Evolutionary conservation across 2,329 filamentous ascomycete species (phyloP).

Genomic region (Alternaria triticimaculans): DNA sequence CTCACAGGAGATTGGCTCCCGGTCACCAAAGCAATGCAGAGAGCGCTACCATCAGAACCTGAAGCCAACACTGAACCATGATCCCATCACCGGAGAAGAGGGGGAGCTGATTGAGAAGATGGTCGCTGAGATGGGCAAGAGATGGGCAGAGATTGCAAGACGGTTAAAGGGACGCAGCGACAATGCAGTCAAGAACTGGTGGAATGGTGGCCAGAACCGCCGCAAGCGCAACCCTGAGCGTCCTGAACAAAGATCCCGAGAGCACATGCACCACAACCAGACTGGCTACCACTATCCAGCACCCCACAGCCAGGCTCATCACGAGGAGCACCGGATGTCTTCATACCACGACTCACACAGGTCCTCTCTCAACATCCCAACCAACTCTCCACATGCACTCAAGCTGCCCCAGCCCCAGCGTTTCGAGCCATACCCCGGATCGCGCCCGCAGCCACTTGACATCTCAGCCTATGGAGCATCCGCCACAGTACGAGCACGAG

Average conservation of each 20-base stretch:
- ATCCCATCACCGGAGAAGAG: slow-evolving; percentile 80
- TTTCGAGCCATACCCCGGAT: slow-evolving; percentile 41
- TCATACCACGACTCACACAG: slow-evolving; percentile 40
- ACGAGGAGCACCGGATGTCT: slow-evolving; percentile 35
- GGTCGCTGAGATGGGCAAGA: slow-evolving; percentile 79
- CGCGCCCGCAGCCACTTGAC: slow-evolving; percentile 43
- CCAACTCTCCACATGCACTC: slow-evolving; percentile 37
- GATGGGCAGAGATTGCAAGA: slow-evolving; percentile 92
- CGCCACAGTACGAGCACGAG: slow-evolving; percentile 32
- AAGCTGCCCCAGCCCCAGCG: slow-evolving; percentile 44
- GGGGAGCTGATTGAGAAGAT: slow-evolving; percentile 76
- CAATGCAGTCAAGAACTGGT: slow-evolving; percentile 98
- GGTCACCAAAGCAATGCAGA: slow-evolving; percentile 92
- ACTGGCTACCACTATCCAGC: slow-evolving; percentile 38
- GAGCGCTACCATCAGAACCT: slow-evolving; percentile 95
- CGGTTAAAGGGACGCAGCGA: slow-evolving; percentile 84
- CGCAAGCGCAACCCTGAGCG: slow-evolving; percentile 57
- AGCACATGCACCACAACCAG: slow-evolving; percentile 43
- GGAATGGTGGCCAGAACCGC: slow-evolving; percentile 92
- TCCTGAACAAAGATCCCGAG: slow-evolving; percentile 32
- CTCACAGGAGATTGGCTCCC: slow-evolving; percentile 73
- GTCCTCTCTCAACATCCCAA: slow-evolving; percentile 34
- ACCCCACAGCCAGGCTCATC: slow-evolving; percentile 29
- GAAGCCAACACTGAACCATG: slow-evolving; percentile 79
- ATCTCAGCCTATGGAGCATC: slow-evolving; percentile 33